A percentile compares a stretch with the other conserved stretches of the same genome.
These are phyloP conservation scores for Geotrichum fermentans DNA, from an alignment of 1,139 yeast species.

Conservation along the genomic window DNA sequence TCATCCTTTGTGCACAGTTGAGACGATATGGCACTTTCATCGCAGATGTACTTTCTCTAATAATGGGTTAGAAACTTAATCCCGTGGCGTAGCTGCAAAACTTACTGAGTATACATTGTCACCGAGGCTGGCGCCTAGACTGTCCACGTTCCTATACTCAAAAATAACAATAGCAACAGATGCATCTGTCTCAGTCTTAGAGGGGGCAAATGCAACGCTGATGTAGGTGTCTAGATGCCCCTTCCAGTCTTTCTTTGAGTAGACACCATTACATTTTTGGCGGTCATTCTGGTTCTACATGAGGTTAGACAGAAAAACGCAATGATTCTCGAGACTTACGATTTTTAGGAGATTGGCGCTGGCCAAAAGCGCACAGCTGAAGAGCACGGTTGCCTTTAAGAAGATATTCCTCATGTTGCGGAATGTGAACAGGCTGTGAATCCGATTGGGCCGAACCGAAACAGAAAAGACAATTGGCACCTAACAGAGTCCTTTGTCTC, in stretches of 20 bases:
- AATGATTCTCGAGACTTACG: slow-evolving; percentile 20
- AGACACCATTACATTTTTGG: slow-evolving; percentile 86
- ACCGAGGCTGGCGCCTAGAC: slow-evolving; percentile 53
- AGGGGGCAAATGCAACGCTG: slow-evolving; percentile 27
- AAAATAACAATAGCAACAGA: slow-evolving; percentile 66
- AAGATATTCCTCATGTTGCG: neutral
- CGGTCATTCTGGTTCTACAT: slow-evolving; percentile 28
- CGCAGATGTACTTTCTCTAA: slow-evolving; percentile 64
- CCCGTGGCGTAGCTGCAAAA: too few species aligned
- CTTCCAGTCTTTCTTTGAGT: slow-evolving; percentile 81
- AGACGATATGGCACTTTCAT: slow-evolving; percentile 56
- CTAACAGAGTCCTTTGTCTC: too few species aligned
- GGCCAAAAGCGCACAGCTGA: slow-evolving; percentile 12
- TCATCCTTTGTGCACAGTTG: slow-evolving; percentile 54
- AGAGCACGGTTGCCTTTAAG: slow-evolving; percentile 7
- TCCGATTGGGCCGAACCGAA: too few species aligned
- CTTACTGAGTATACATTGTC: too few species aligned
- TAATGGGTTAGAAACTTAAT: too few species aligned
- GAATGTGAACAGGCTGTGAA: too few species aligned
- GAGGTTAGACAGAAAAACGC: slow-evolving; percentile 1
- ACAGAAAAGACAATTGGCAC: too few species aligned
- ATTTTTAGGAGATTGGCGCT: slow-evolving; percentile 24
- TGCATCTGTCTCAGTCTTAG: slow-evolving; percentile 29
- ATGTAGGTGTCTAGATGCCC: slow-evolving; percentile 49
- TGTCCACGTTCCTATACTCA: slow-evolving; percentile 72